These are phyloP conservation scores for Elsinoe necatrix DNA, from an alignment of 2,329 filamentous ascomycete species.

Conservation along the genomic window DNA sequence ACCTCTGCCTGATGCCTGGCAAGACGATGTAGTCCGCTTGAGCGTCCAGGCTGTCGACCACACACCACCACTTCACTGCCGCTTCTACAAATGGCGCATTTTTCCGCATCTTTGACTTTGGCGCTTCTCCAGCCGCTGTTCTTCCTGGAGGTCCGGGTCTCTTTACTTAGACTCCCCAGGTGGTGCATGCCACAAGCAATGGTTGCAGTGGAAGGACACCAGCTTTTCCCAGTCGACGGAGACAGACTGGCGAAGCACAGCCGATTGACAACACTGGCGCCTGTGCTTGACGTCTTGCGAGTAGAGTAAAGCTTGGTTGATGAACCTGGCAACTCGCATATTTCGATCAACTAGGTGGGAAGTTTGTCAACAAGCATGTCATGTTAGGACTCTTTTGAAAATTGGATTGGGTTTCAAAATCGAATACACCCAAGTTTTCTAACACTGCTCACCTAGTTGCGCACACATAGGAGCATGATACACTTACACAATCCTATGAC, in stretches of 20 bases:
- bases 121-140: conserved; percentile 25
- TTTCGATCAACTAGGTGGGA: too few species aligned
- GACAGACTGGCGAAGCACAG: conserved; percentile 35
- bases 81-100: conserved; percentile 20
- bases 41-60: conserved; percentile 39
- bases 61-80: conserved; percentile 36
- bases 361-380: too few species aligned
- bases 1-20: conserved; percentile 36
- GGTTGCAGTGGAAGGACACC: conserved; percentile 37
- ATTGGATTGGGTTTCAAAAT: too few species aligned
- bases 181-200: conserved; percentile 47
- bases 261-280: conserved; percentile 15
- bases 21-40: conserved; percentile 28
- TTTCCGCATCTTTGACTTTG: conserved; percentile 20
- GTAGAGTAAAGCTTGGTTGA: too few species aligned
- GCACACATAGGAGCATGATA: too few species aligned
- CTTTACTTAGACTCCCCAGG: conserved; percentile 38
- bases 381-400: too few species aligned
- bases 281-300: too few species aligned
- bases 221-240: conserved; percentile 44
- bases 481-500: too few species aligned
- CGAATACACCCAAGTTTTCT: too few species aligned
- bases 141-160: conserved; percentile 22
- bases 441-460: too few species aligned
- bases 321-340: too few species aligned